Conservation (phyloP, 2,329 filamentous ascomycete species). For the Beauveria asiatica region DNA sequence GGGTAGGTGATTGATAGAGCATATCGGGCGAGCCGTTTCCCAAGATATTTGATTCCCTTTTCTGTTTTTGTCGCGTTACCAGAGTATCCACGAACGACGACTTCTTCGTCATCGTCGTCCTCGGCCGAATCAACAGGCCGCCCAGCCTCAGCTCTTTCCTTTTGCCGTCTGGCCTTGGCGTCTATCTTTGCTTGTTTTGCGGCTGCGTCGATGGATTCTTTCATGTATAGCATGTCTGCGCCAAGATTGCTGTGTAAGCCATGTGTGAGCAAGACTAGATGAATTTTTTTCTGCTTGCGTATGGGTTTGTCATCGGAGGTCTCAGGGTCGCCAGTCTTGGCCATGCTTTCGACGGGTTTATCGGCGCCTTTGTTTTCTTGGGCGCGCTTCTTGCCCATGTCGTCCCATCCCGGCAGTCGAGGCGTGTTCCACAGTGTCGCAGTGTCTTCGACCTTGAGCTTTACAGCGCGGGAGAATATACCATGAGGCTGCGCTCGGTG, state of each 20-base stretch:
- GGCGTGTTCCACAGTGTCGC: constrained; percentile 90
- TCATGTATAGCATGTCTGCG: constrained; percentile 92
- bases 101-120: constrained; percentile 65
- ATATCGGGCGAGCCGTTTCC: constrained; percentile 87
- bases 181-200: constrained; percentile 65
- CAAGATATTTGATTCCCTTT: constrained; percentile 91
- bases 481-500: constrained; percentile 61
- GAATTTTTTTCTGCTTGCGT: constrained; percentile 66
- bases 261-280: constrained; percentile 88
- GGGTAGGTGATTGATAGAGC: constrained; percentile 86
- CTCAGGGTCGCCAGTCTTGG: constrained; percentile 25
- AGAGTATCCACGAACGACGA: constrained; percentile 82
- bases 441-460: constrained; percentile 77
- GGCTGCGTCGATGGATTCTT: constrained; percentile 89
- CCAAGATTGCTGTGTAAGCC: constrained; percentile 93
- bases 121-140: constrained; percentile 18
- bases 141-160: constrained; percentile 29
- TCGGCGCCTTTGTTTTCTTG: constrained; percentile 19
- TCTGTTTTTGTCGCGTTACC: constrained; percentile 90
- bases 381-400: constrained; percentile 26
- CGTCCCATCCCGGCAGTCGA: constrained; percentile 59
- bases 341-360: constrained; percentile 25
- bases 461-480: constrained; percentile 75
- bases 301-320: constrained; percentile 18
- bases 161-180: constrained; percentile 51